Base-by-base conservation (phyloP, 441 rosid species). In the Populus hybrid region DNA sequence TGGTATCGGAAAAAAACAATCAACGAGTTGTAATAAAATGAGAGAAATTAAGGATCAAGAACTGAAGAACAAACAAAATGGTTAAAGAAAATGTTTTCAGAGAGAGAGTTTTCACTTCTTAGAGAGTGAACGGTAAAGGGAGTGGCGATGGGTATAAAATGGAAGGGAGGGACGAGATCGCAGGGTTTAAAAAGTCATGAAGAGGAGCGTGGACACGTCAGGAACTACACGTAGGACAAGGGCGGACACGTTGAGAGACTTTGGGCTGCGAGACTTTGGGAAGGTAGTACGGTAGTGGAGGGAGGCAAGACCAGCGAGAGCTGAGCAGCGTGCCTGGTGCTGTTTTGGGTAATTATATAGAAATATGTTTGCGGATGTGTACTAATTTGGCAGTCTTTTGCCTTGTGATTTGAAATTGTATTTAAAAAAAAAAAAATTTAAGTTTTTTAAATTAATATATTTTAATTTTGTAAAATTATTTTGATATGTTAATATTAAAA, bases 141-240 rank as follows among this genome's bases (percentile, higher is more conserved):
- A 63, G 72, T 0, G 26, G 23, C 6, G 59, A 38, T 34, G 40
- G 30, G 53, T 30, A n/a, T 35, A 36, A 46, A 59, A 46, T n/a
- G 73, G 70, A 70, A 67, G 71, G 36, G 24, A 21, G 53, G 59
- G 71, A 38, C n/a, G 32, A 14, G 72, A 5, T 16, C 11, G 71
- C 46, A 74, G 70, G 76, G 40, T 70, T 77, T 70, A 77, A 82
- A 78, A 76, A 63, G 75, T 38, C 16, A 9, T 8, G 73, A 14
- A 1, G 64, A n/a, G 87, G 86, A 83, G 89, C 82, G 86, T 74
- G 78, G 82, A 74, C 83, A 82, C 78, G 83, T 84, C 78, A 42
- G 82, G 4, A 8, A 64, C 14, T 30, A 73, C 83, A 78, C 82
- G 74, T 59, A 50, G 71, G 79, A 81, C 32, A 21, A 40, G 1